A percentile compares a stretch with the other conserved stretches of the same genome.
Evolutionary conservation across 306 rosid species (phyloP).

Genomic region (Ormosia emarginata): DNA sequence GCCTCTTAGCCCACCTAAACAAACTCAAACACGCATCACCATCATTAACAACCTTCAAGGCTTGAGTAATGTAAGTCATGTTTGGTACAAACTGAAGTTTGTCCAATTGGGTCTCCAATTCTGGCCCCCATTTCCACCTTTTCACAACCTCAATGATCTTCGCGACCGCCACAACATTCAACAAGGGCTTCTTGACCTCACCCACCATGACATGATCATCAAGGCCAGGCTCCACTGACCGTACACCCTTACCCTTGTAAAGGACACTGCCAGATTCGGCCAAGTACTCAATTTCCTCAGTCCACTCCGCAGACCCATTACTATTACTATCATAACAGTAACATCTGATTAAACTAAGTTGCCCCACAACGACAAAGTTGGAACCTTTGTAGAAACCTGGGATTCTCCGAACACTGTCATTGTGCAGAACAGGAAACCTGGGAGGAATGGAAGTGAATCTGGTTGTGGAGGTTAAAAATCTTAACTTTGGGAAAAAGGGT

Average conservation of each 20-base stretch:
- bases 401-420: constrained; percentile 6
- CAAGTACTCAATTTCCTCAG: constrained; percentile 85
- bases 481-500: constrained; percentile 28
- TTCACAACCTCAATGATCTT: constrained; percentile 83
- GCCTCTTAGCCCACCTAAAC: constrained; percentile 91
- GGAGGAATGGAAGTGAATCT: constrained; percentile 16
- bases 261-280: constrained; percentile 84
- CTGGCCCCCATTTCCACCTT: constrained; percentile 99
- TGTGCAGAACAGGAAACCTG: not conserved
- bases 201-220: constrained; percentile 97
- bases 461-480: constrained; percentile 32
- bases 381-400: constrained; percentile 18
- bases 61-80: constrained; percentile 69
- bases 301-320: constrained; percentile 54
- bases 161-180: constrained; percentile 77
- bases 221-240: constrained; percentile 78
- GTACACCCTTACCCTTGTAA: constrained; percentile 72
- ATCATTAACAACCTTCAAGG: constrained; percentile 62
- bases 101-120: constrained; percentile 87
- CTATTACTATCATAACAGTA: constrained; percentile 40
- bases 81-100: constrained; percentile 81
- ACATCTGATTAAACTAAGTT: constrained; percentile 24
- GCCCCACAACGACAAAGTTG: constrained; percentile 2
- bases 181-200: constrained; percentile 62
- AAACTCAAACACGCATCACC: constrained; percentile 68